phyloP scores from a whole-genome alignment of 345 rosid genomes.

The Linum trigynum region DNA sequence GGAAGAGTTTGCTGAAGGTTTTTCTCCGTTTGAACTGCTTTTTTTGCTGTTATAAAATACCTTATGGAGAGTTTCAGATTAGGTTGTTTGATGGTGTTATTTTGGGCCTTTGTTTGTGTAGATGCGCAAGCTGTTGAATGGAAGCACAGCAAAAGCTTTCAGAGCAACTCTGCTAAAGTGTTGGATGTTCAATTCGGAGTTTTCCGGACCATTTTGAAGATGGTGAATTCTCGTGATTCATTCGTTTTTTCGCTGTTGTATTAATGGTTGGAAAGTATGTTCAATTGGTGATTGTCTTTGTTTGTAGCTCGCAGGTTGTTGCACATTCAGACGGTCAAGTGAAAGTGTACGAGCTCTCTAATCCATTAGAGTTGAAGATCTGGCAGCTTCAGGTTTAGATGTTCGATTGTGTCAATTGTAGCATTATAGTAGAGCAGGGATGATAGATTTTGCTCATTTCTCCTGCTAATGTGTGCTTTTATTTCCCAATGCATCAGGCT shows the following conservation, averaged over 20 bases:
- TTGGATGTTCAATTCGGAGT: conserved; percentile 73
- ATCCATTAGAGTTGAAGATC: conserved; percentile 62
- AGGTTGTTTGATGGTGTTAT: neutral
- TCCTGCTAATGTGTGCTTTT: neutral
- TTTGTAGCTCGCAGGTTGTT: conserved; percentile 38
- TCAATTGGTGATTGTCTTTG: conserved; percentile 2
- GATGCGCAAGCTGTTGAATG: conserved; percentile 45
- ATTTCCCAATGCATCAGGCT: conserved; percentile 38
- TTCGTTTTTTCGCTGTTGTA: neutral
- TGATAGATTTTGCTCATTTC: neutral
- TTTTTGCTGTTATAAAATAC: too few species aligned
- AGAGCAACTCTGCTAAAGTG: conserved; percentile 31
- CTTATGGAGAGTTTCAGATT: neutral
- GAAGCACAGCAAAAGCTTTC: conserved; percentile 52
- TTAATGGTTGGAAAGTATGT: neutral
- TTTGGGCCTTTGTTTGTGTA: conserved; percentile 14
- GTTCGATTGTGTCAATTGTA: neutral
- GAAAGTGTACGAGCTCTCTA: conserved; percentile 66
- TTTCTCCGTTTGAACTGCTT: too few species aligned
- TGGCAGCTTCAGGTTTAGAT: conserved; percentile 87
- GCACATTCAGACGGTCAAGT: conserved; percentile 73
- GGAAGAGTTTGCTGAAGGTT: conserved; percentile 72
- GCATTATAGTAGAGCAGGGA: neutral
- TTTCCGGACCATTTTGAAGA: conserved; percentile 46
- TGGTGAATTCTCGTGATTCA: conserved; percentile 41